Evolutionary conservation across 306 rosid species (phyloP), one percentile per base, ranked within the genome.

Genomic region (Prunus campanulata): DNA sequence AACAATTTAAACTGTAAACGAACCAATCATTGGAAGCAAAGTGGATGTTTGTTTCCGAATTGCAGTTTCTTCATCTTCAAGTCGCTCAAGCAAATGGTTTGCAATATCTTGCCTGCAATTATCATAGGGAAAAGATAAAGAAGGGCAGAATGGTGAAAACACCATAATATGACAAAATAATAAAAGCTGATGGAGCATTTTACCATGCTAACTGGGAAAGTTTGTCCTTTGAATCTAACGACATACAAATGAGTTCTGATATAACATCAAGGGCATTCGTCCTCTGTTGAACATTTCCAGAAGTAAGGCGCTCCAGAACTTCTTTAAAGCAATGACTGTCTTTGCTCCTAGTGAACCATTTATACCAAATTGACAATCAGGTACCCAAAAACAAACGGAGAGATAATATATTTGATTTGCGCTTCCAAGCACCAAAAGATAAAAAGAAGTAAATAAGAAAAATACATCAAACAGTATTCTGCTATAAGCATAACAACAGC

Each of bases 401-500:
- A 56, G 18, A 71, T 56, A 62, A 67, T 3, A 68, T 60, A 78
- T 47, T 60, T 65, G 49, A 68, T 69, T 54, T 25, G 13, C 57
- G 16, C 48, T 55, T 44, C 79, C 68, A 24, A 29, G 74, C 39
- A 73, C 47, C 65, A 70, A 49, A 78, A 46, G 71, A 57, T 29
- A 71, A 77, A 64, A 73, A 78, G 81, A 83, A 83, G 11, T 47
- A 68, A 83, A n/a, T 12, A 55, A 55, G 54, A 70, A 75, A 30
- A 74, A 14, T 89, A 94, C 98, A 85, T 85, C 81, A 86, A 81
- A 87, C 93, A 94, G 80, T 86, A 94, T 80, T 92, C 97, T 35
- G 93, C 96, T 67, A 92, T 81, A 75, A 94, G 93, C 90, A 81
- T 76, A 65, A 87, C 89, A 77, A 89, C 97, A 81, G 98, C 97